Conservation (phyloP, 441 rosid genomes). For the Brassica balearica region DNA sequence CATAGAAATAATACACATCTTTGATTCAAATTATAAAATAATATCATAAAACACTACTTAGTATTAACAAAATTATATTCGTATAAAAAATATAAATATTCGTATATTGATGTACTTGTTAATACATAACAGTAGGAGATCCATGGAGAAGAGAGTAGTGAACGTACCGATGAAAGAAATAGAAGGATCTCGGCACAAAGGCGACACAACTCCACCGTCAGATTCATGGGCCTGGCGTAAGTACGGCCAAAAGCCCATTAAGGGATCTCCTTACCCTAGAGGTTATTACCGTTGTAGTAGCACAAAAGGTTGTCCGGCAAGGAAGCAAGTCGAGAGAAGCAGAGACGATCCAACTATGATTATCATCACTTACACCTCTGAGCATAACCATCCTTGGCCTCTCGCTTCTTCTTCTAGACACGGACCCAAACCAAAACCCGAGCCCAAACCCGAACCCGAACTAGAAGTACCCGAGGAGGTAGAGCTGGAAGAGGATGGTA, state of each 20-base stretch:
- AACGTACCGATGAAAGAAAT: constrained; percentile 85
- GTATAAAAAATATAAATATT: background rate
- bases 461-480: constrained; percentile 33
- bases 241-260: constrained; percentile 98
- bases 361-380: constrained; percentile 82
- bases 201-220: constrained; percentile 79
- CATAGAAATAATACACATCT: background rate
- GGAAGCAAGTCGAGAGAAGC: constrained; percentile 94
- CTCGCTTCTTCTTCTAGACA: constrained; percentile 55
- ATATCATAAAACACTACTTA: background rate
- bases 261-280: constrained; percentile 97
- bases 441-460: constrained; percentile 46
- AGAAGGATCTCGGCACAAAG: constrained; percentile 74
- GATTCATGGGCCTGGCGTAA: constrained; percentile 99
- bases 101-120: background rate
- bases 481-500: constrained; percentile 43
- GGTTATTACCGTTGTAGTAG: constrained; percentile 96
- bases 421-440: constrained; percentile 33
- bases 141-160: constrained; percentile 72
- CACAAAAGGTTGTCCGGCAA: constrained; percentile 95
- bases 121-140: constrained; percentile 54
- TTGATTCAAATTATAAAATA: background rate
- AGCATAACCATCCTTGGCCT: constrained; percentile 92
- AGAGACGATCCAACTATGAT: constrained; percentile 80
- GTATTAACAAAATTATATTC: background rate